Percentiles rank a stretch among this genome's conserved stretches.
Conservation (phyloP, 441 rosid species). For the Omphalea diandra region DNA sequence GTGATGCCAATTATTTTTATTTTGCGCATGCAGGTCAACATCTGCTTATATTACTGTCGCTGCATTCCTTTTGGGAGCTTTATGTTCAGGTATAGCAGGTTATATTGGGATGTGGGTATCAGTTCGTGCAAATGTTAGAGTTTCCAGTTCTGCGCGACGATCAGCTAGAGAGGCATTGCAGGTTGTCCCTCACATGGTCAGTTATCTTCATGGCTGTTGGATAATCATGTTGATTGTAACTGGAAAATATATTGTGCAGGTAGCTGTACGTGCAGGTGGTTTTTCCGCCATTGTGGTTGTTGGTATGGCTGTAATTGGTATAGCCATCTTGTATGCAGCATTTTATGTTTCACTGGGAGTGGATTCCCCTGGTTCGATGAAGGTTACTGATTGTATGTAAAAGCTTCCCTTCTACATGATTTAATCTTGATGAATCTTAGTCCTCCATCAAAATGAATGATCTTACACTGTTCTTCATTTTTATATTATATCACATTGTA, state of each 20-base stretch:
- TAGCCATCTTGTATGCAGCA: slow-evolving; percentile 89
- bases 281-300: slow-evolving; percentile 97
- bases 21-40: slow-evolving; percentile 56
- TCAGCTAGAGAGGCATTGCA: slow-evolving; percentile 99
- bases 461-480: neutral
- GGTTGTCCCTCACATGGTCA: slow-evolving; percentile 43
- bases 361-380: slow-evolving; percentile 80
- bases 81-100: slow-evolving; percentile 95
- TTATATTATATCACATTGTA: no score
- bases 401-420: slow-evolving; percentile 19
- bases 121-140: slow-evolving; percentile 98
- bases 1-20: slow-evolving; percentile 24
- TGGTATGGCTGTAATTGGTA: slow-evolving; percentile 97
- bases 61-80: slow-evolving; percentile 92
- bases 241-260: slow-evolving; percentile 42
- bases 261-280: slow-evolving; percentile 98
- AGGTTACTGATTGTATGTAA: slow-evolving; percentile 86
- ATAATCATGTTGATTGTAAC: slow-evolving; percentile 21
- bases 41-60: slow-evolving; percentile 93
- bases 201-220: slow-evolving; percentile 18
- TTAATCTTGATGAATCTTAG: neutral
- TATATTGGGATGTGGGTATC: slow-evolving; percentile 99
- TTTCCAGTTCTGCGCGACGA: slow-evolving; percentile 97
- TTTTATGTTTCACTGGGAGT: slow-evolving; percentile 93
- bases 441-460: neutral